Evolutionary conservation across 2,329 filamentous ascomycete genomes (phyloP), one percentile per base, ranked within the genome.

Genomic region (Dothistroma pini): DNA sequence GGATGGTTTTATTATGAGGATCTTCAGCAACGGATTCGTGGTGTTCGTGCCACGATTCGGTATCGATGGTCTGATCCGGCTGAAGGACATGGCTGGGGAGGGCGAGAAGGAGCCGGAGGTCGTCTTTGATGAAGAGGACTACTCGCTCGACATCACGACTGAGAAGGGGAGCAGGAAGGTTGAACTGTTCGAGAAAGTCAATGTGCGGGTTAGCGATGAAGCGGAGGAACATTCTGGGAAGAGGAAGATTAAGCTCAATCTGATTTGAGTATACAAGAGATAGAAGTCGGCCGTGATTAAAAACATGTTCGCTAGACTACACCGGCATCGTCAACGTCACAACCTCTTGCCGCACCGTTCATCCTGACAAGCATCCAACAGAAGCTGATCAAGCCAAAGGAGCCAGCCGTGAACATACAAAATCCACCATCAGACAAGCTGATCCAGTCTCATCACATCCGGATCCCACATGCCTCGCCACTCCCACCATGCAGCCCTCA

Each of bases 21-120:
- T 99, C 57, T 99, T 99, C 77, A 92, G 90, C 74, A 99, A 99
- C 77, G 95, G 95, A 7, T 93, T 97, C 70, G 95, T 97, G 19
- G 93, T 97, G 11, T 93, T 97, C 63, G 93, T 99, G 54, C 95
- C 95, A 7, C 83, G 91, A 16, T 99, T 99, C 75, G 95, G 95
- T 47, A 96, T 99, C 70, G 95, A 99, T 79, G 89, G 91, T 47
- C 79, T 97, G 63, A 95, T 99, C 66, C 84, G 93, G 11, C 79
- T 97, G 68, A 83, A 91, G 61, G 95, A 97, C 77, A 81, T 97
- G 61, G 88, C 87, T 4, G 62, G 62, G 4, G 66, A 66, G 9
- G 70, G 63, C 11, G 85, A 89, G 16, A 84, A 86, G 0, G 91
- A 80, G 74, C 90, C 92, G 0, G 89, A 93, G 66, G 89, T 89